These are phyloP conservation scores for Phaeomoniella chlamydospora DNA, from an alignment of 2,329 filamentous ascomycete species.

Conservation along the genomic window DNA sequence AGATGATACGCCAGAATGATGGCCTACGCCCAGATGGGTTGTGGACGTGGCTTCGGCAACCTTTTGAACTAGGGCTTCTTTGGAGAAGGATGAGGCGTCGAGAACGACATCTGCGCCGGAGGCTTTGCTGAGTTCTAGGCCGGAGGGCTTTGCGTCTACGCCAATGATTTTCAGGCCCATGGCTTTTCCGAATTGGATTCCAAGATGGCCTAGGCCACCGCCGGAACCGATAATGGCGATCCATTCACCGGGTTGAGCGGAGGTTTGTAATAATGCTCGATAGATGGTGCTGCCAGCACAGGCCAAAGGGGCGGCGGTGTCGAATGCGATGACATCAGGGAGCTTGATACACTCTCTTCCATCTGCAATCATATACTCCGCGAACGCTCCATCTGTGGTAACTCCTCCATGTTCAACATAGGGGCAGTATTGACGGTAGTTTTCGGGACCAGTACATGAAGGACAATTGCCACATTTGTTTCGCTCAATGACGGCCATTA, in stretches of 20 bases:
- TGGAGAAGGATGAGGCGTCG: constrained; percentile 36
- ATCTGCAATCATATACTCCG: constrained; percentile 41
- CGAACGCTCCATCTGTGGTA: constrained; percentile 37
- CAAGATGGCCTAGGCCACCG: constrained; percentile 40
- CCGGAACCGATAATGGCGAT: constrained; percentile 34
- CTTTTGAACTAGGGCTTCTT: constrained; percentile 31
- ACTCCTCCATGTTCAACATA: constrained; percentile 32
- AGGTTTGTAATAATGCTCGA: constrained; percentile 28
- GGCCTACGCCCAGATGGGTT: too few relatives aligned
- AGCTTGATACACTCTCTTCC: constrained; percentile 28
- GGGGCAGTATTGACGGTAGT: constrained; percentile 38
- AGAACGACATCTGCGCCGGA: constrained; percentile 37
- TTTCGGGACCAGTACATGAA: constrained; percentile 36
- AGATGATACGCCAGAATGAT: too few relatives aligned
- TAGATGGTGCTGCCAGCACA: constrained; percentile 41
- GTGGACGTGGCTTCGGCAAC: constrained; percentile 35
- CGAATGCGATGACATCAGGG: constrained; percentile 33
- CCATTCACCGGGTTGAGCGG: constrained; percentile 18
- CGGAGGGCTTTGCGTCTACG: constrained; percentile 40
- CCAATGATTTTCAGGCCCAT: constrained; percentile 37
- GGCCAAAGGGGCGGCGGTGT: constrained; percentile 40
- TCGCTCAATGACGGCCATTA: constrained; percentile 41
- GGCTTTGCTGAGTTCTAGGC: constrained; percentile 30
- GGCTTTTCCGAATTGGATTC: constrained; percentile 35
- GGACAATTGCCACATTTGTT: constrained; percentile 38